phyloP scores from a whole-genome alignment of 192 early-diverging fungal species.

The Mycoemilia scoparia region DNA sequence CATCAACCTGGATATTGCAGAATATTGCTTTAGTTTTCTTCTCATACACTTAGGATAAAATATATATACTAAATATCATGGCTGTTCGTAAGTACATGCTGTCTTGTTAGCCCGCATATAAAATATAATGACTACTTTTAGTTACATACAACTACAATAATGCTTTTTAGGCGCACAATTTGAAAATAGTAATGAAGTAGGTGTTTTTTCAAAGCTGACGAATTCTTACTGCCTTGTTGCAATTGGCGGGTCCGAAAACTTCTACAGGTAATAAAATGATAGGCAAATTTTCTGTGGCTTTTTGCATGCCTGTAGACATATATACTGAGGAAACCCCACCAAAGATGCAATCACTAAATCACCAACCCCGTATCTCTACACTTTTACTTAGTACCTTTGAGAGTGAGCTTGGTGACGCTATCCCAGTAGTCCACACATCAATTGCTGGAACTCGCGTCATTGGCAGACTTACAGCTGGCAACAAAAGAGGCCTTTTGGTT shows the following conservation, averaged over 20 bases:
- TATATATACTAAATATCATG: neutral
- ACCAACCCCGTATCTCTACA: too few species aligned
- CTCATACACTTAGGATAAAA: neutral
- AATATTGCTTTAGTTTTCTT: conserved; percentile 3
- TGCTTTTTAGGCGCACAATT: conserved; percentile 64
- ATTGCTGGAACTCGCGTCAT: conserved; percentile 95
- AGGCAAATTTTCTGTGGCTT: too few species aligned
- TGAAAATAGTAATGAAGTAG: conserved; percentile 98
- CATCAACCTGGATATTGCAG: neutral
- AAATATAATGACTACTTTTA: neutral
- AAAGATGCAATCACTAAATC: too few species aligned
- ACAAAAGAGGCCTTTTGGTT: conserved; percentile 84
- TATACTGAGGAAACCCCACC: too few species aligned
- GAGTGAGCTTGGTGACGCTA: conserved; percentile 80
- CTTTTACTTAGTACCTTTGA: too few species aligned
- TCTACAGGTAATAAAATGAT: too few species aligned
- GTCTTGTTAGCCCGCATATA: conserved; percentile 2
- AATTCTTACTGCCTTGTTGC: conserved; percentile 97
- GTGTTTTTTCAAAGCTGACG: conserved; percentile 92
- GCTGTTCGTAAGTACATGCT: conserved; percentile 1
- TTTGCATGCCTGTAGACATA: too few species aligned
- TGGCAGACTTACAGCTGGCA: conserved; percentile 84
- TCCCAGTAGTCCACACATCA: conserved; percentile 91
- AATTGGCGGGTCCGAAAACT: conserved; percentile 97
- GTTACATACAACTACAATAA: neutral